Evolutionary conservation across 768 basidiomycete genomes (phyloP), one percentile per base, ranked within the genome.

Genomic region (Sporobolomyces roseus): DNA sequence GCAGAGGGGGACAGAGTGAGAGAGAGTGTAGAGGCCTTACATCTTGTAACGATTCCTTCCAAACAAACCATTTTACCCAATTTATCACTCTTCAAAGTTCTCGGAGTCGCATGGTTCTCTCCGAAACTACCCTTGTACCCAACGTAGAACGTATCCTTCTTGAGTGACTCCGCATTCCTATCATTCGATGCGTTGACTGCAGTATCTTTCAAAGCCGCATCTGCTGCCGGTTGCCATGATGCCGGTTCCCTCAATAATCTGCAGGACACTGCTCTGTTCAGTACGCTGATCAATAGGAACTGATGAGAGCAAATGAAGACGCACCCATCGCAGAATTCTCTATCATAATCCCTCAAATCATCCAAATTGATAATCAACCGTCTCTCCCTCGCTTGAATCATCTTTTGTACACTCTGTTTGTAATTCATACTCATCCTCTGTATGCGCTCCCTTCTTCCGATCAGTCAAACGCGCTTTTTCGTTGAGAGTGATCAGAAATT

Each of bases 31-130:
- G 19, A 46, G 23, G 45, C 8, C 80, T 68, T 58, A 81, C 96
- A 99, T 65, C 96, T 85, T 5, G 94, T 98, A 70, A 99, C 92
- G 77, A 99, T 99, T 45, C 94, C 96, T 81, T 99, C 96, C 38
- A 99, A 79, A 38, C 90, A 93, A 77, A 98, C 90, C 92, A 98
- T 92, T 80, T 88, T 92, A 55, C 92, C 90, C 25, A 99, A 85
- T 78, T 98, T 88, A 68, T 85, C 83, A 35, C 92, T 89, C 65
- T 87, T 85, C 58, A 99, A 84, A 23, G 92, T 92, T 12, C 96
- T 84, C 53, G 96, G 96, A 79, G 89, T 97, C 78, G 93, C 89
- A 79, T 97, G 93, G 79, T 98, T 91, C 80, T 97, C 94, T 51
- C 96, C 96, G 79, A 99, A 99, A 10, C 91, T 93, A 58, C 96